Evolutionary conservation across 2,329 filamentous ascomycete genomes (phyloP).

Genomic region (Dothistroma septosporum): DNA sequence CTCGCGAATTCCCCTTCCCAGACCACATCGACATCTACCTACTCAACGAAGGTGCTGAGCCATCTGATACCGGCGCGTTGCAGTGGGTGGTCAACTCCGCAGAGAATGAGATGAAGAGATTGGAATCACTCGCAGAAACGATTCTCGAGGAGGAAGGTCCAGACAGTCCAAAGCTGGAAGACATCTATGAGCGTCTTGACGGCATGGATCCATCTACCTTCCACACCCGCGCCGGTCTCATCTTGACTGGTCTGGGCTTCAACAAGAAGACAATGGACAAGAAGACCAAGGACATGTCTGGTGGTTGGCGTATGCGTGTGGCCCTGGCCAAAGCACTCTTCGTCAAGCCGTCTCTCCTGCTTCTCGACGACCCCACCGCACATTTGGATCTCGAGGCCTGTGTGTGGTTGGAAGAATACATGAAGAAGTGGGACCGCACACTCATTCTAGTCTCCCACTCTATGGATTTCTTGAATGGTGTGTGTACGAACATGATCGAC

Average conservation of each 20-base stretch:
- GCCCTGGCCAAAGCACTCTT: constrained; percentile 96
- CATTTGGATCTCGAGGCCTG: constrained; percentile 99
- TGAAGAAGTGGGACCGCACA: constrained; percentile 99
- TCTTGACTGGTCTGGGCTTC: constrained; percentile 97
- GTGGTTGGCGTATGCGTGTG: constrained; percentile 99
- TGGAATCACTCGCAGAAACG: constrained; percentile 84
- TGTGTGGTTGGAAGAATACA: constrained; percentile 98
- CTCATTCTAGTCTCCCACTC: constrained; percentile 95
- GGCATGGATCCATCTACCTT: constrained; percentile 98
- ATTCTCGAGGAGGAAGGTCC: constrained; percentile 89
- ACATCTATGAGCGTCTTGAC: constrained; percentile 99
- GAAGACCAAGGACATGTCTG: constrained; percentile 99
- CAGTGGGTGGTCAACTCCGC: constrained; percentile 98
- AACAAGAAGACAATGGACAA: constrained; percentile 98
- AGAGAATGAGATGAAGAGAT: constrained; percentile 82
- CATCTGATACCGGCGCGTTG: constrained; percentile 80
- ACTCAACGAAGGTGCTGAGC: constrained; percentile 91
- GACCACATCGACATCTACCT: constrained; percentile 98
- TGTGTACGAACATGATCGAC: constrained; percentile 97
- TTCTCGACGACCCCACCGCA: constrained; percentile 96
- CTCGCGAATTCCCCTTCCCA: constrained; percentile 91
- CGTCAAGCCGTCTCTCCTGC: constrained; percentile 90
- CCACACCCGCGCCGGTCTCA: constrained; percentile 88
- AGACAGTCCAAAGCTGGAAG: constrained; percentile 83
- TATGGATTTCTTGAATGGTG: constrained; percentile 98